Conservation (phyloP, 305 asterid species). For the Withania somnifera region DNA sequence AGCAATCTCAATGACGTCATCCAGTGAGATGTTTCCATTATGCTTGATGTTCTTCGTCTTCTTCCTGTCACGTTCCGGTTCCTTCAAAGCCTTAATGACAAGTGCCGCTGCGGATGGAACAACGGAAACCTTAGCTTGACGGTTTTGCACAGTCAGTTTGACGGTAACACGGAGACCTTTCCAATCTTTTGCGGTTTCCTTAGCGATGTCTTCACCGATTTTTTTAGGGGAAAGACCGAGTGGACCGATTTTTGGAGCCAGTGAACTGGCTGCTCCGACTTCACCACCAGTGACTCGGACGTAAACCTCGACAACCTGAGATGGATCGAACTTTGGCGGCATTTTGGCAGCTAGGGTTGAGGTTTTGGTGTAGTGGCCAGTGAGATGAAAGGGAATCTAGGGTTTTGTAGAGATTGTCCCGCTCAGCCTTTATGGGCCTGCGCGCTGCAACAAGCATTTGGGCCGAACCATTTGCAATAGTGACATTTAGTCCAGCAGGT, state of each 20-base stretch:
- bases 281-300: conserved; percentile 39
- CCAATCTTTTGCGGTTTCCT: conserved; percentile 37
- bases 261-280: conserved; percentile 35
- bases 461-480: neutral
- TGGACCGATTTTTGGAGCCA: conserved; percentile 37
- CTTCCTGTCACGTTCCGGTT: conserved; percentile 35
- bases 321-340: conserved; percentile 35
- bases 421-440: neutral
- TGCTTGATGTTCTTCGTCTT: conserved; percentile 33
- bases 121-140: conserved; percentile 33
- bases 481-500: too few species aligned
- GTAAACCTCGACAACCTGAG: conserved; percentile 32
- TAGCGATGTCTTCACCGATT: conserved; percentile 38
- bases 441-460: neutral
- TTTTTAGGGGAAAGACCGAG: conserved; percentile 36
- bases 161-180: conserved; percentile 37
- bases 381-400: neutral
- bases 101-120: conserved; percentile 37
- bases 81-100: conserved; percentile 38
- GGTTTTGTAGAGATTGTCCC: conserved; percentile 7
- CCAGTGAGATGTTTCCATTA: conserved; percentile 38
- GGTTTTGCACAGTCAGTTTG: conserved; percentile 30
- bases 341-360: conserved; percentile 10
- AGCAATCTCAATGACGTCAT: conserved; percentile 50
- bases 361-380: conserved; percentile 1